Percentiles rank a stretch among this genome's conserved stretches.
Evolutionary conservation across 1,284 basidiomycete species (phyloP).

Genomic region (Clitocybe nebularis): DNA sequence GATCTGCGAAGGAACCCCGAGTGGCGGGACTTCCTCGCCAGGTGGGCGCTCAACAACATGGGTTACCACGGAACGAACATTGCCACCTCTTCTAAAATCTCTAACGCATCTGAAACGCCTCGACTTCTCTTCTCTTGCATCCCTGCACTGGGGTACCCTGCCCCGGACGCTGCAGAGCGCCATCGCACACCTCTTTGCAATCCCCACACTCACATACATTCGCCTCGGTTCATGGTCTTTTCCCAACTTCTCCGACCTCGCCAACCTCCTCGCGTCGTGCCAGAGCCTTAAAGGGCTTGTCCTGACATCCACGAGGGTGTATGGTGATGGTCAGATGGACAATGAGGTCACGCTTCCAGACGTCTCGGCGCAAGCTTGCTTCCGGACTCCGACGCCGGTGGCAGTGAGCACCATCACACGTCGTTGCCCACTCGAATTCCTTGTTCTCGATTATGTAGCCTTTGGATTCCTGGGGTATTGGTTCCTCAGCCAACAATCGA

Average conservation of each 20-base stretch:
- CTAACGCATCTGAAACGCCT: slow-evolving; percentile 33
- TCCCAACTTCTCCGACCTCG: slow-evolving; percentile 28
- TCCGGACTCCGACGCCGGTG: background rate
- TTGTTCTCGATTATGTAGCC: slow-evolving; percentile 36
- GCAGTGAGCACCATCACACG: background rate
- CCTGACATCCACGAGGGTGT: slow-evolving; percentile 28
- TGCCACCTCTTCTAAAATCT: slow-evolving; percentile 31
- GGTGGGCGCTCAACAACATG: slow-evolving; percentile 28
- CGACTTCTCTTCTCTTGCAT: slow-evolving; percentile 32
- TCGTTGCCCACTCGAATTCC: slow-evolving; percentile 26
- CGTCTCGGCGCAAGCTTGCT: background rate
- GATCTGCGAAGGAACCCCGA: slow-evolving; percentile 30
- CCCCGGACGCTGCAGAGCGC: slow-evolving; percentile 29
- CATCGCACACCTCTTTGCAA: slow-evolving; percentile 27
- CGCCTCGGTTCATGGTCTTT: slow-evolving; percentile 37
- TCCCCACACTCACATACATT: slow-evolving; percentile 30
- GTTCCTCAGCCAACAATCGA: slow-evolving; percentile 29
- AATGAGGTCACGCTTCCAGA: background rate
- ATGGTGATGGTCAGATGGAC: slow-evolving; percentile 13
- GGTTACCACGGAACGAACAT: slow-evolving; percentile 32
- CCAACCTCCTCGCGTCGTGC: slow-evolving; percentile 27
- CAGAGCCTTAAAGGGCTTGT: slow-evolving; percentile 31
- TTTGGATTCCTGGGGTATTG: slow-evolving; percentile 32
- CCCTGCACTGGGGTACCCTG: slow-evolving; percentile 31
- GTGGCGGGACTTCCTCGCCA: slow-evolving; percentile 16